These are phyloP conservation scores for Achaetomiella virescens DNA, from an alignment of 495 filamentous ascomycete species.

Conservation along the genomic window DNA sequence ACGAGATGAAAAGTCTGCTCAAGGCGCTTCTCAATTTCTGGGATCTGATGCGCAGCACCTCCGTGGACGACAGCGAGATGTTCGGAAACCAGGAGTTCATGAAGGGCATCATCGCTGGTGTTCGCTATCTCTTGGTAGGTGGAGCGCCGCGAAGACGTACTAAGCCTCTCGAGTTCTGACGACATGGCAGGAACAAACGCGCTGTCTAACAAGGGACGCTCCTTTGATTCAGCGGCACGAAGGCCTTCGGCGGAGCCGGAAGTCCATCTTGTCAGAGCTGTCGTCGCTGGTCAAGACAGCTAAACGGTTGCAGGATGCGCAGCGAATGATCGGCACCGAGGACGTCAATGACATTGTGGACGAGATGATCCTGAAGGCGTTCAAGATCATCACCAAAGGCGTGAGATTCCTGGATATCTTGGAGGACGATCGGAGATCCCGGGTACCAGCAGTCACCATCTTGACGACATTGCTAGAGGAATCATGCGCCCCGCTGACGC, in stretches of 20 bases:
- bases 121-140: constrained; percentile 81
- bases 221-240: constrained; percentile 65
- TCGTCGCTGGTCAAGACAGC: constrained; percentile 82
- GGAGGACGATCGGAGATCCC: constrained; percentile 56
- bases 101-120: constrained; percentile 86
- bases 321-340: constrained; percentile 39
- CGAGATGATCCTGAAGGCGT: constrained; percentile 87
- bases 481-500: constrained; percentile 61
- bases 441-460: constrained; percentile 47
- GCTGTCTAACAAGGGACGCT: constrained; percentile 81
- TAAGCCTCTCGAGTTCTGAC: constrained; percentile 7
- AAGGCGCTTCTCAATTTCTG: constrained; percentile 86
- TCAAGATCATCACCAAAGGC: constrained; percentile 85
- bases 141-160: background rate
- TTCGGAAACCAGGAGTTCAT: constrained; percentile 87
- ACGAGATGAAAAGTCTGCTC: constrained; percentile 76
- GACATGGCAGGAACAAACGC: constrained; percentile 65
- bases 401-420: constrained; percentile 90
- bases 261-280: constrained; percentile 80
- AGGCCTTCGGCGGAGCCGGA: constrained; percentile 72
- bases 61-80: constrained; percentile 56
- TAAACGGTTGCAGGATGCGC: constrained; percentile 69
- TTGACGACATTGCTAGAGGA: constrained; percentile 60
- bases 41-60: constrained; percentile 73
- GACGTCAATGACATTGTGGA: constrained; percentile 74